Percentiles rank a stretch among this genome's conserved stretches.
These are phyloP conservation scores for Aspergillus avenaceus DNA, from an alignment of 495 filamentous ascomycete genomes.

Conservation along the genomic window DNA sequence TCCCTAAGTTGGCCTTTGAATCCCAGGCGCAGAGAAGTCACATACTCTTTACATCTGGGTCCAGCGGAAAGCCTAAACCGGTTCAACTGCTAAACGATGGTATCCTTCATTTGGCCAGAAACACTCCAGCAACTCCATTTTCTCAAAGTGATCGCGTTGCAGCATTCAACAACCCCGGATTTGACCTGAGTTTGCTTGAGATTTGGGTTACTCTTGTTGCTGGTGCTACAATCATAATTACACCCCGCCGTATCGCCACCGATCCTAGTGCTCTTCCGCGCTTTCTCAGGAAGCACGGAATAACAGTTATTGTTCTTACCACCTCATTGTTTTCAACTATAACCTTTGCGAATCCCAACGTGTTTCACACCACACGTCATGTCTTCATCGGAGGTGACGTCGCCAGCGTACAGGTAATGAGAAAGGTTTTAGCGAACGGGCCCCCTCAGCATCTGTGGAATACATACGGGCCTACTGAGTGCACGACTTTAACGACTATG, in stretches of 20 bases:
- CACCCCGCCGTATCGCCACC: not conserved
- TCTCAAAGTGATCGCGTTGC: not conserved
- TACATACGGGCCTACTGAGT: conserved; percentile 4
- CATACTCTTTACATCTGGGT: conserved; percentile 9
- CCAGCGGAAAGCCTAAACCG: conserved; percentile 1
- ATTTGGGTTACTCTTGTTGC: not conserved
- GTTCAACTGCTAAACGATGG: conserved; percentile 1
- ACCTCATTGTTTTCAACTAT: not conserved
- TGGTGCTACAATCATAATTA: not conserved
- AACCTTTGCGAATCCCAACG: not conserved
- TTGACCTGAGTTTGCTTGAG: conserved; percentile 2
- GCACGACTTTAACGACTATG: not conserved
- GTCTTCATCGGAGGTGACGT: not conserved
- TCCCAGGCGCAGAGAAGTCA: not conserved
- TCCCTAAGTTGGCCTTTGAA: not conserved
- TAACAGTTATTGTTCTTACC: not conserved
- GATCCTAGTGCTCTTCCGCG: not conserved
- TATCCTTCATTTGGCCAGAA: conserved; percentile 3
- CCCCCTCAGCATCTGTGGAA: conserved; percentile 6
- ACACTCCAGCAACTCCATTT: not conserved
- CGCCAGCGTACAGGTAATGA: not conserved
- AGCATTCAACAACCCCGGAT: conserved; percentile 1
- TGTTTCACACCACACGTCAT: not conserved
- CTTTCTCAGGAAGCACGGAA: not conserved
- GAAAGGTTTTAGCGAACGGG: not conserved